Evolutionary conservation across 2,329 filamentous ascomycete species (phyloP).

Genomic region (Venturia nashicola): DNA sequence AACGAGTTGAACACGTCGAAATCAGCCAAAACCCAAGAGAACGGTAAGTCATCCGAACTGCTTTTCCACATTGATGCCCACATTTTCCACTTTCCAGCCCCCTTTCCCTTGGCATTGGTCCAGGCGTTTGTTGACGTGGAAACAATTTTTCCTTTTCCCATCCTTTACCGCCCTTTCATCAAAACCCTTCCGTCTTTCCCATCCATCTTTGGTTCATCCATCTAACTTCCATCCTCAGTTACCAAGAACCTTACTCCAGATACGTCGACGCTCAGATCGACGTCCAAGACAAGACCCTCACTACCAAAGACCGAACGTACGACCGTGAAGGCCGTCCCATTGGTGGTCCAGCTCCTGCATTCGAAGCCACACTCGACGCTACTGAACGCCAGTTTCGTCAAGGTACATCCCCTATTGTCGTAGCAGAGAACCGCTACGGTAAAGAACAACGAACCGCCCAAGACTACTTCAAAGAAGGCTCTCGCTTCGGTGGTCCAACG

Average conservation of each 20-base stretch:
- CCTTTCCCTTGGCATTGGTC: slow-evolving; percentile 6
- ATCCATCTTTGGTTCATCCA: not conserved
- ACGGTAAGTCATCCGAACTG: slow-evolving; percentile 28
- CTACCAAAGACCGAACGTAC: slow-evolving; percentile 23
- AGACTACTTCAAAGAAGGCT: slow-evolving; percentile 25
- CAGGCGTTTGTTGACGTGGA: slow-evolving; percentile 10
- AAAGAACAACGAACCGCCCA: slow-evolving; percentile 31
- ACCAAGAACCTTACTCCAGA: slow-evolving; percentile 41
- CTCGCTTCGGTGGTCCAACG: slow-evolving; percentile 19
- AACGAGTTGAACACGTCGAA: not conserved
- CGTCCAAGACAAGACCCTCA: slow-evolving; percentile 40
- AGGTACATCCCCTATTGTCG: slow-evolving; percentile 42
- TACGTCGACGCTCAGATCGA: slow-evolving; percentile 57
- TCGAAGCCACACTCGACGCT: slow-evolving; percentile 45
- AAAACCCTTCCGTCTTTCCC: slow-evolving; percentile 4
- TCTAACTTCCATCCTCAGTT: slow-evolving; percentile 28
- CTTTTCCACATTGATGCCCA: not conserved
- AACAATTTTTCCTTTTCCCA: slow-evolving; percentile 2
- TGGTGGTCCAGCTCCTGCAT: slow-evolving; percentile 36
- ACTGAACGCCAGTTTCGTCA: slow-evolving; percentile 54
- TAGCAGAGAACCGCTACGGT: slow-evolving; percentile 13
- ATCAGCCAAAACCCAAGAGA: slow-evolving; percentile 24
- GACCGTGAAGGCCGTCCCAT: slow-evolving; percentile 35
- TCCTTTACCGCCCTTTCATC: not conserved
- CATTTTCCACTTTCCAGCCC: slow-evolving; percentile 6